Percentiles rank a stretch among this genome's conserved stretches.
These are phyloP conservation scores for Alternaria alternata DNA, from an alignment of 2,329 filamentous ascomycete species.

Conservation along the genomic window DNA sequence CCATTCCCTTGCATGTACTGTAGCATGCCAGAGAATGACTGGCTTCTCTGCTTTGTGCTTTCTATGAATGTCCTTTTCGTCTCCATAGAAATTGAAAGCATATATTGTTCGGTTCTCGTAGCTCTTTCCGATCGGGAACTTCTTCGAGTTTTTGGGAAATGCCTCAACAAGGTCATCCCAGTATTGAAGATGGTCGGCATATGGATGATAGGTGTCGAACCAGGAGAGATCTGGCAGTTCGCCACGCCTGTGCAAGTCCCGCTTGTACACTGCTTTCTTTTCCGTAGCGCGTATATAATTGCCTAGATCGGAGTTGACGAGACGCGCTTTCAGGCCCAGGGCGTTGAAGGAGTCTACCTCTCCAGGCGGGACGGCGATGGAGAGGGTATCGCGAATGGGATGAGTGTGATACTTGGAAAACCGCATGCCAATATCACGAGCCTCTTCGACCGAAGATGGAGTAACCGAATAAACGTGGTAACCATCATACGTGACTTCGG, in stretches of 20 bases:
- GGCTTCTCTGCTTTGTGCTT: conserved; percentile 31
- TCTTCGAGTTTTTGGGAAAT: conserved; percentile 39
- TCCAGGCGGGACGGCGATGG: conserved; percentile 52
- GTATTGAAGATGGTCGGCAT: conserved; percentile 41
- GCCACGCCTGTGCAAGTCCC: conserved; percentile 28
- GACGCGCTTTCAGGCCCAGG: conserved; percentile 45
- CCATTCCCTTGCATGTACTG: conserved; percentile 44
- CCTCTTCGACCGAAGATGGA: conserved; percentile 25
- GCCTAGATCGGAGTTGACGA: conserved; percentile 57
- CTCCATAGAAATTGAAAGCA: conserved; percentile 40
- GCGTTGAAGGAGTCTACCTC: conserved; percentile 51
- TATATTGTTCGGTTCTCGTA: conserved; percentile 43
- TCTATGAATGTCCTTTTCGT: conserved; percentile 23
- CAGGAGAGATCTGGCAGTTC: conserved; percentile 53
- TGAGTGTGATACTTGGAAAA: conserved; percentile 33
- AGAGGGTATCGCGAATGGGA: conserved; percentile 28
- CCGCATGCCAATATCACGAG: conserved; percentile 18
- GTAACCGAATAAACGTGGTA: conserved; percentile 31
- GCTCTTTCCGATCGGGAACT: conserved; percentile 38
- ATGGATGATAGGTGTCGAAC: conserved; percentile 45
- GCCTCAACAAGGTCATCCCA: conserved; percentile 40
- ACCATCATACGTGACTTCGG: conserved; percentile 26
- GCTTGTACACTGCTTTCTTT: conserved; percentile 21
- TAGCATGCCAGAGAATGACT: conserved; percentile 45
- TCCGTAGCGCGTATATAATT: conserved; percentile 48